These are phyloP conservation scores for Penicillium vulpinum DNA, from an alignment of 2,329 filamentous ascomycete species.

Conservation along the genomic window DNA sequence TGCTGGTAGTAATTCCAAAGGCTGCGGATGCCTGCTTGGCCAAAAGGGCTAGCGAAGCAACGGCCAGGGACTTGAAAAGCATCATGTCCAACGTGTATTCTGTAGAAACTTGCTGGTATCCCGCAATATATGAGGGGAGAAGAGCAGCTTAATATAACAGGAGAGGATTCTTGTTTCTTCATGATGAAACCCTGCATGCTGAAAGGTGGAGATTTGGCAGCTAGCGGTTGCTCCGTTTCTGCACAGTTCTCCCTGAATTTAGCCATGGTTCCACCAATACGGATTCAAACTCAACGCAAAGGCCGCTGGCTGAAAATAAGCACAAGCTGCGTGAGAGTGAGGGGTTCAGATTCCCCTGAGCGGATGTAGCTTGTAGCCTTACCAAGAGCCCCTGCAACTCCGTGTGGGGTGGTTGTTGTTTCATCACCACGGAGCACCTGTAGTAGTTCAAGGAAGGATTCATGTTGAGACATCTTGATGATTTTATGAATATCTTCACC, in stretches of 20 bases:
- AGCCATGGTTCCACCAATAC: constrained; percentile 18
- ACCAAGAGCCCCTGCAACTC: constrained; percentile 14
- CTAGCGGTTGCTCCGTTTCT: background rate
- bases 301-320: background rate
- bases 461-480: background rate
- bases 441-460: background rate
- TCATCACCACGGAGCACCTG: background rate
- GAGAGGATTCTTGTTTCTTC: background rate
- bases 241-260: constrained; percentile 1
- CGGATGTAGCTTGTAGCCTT: background rate
- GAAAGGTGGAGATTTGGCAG: constrained; percentile 15
- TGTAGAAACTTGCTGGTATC: background rate
- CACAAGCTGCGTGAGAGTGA: too few species aligned
- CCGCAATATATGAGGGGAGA: background rate
- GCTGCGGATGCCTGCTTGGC: constrained; percentile 26
- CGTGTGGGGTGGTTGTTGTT: constrained; percentile 16
- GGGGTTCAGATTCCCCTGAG: background rate
- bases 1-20: constrained; percentile 29
- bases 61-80: constrained; percentile 17
- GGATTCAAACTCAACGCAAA: background rate
- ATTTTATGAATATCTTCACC: background rate
- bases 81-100: constrained; percentile 8
- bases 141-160: background rate
- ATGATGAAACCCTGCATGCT: constrained; percentile 9
- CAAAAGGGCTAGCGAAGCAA: constrained; percentile 23